These are phyloP conservation scores for Sporothrix euskadiensis DNA, from an alignment of 2,329 filamentous ascomycete genomes.

Conservation along the genomic window DNA sequence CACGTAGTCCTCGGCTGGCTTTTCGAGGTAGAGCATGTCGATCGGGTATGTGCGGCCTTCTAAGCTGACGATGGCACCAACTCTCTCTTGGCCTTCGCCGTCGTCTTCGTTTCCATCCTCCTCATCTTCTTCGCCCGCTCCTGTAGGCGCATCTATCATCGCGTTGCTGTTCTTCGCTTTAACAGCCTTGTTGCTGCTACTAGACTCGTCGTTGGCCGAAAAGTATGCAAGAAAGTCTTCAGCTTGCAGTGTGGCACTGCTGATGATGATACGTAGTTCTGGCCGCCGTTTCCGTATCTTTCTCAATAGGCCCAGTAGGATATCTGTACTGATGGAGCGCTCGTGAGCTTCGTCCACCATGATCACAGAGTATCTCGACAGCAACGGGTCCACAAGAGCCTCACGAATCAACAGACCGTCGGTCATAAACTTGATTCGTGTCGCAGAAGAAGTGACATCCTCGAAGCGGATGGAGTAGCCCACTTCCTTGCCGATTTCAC, in stretches of 20 bases:
- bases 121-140: conserved; percentile 12
- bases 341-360: conserved; percentile 99
- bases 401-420: conserved; percentile 90
- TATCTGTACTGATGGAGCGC: conserved; percentile 86
- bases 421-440: conserved; percentile 91
- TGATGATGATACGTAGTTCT: conserved; percentile 84
- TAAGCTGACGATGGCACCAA: conserved; percentile 71
- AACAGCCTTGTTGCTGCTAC: conserved; percentile 30
- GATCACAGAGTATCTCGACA: conserved; percentile 90
- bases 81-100: conserved; percentile 38
- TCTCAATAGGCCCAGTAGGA: conserved; percentile 84
- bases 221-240: conserved; percentile 86
- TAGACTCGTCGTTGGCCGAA: conserved; percentile 44
- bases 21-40: conserved; percentile 77
- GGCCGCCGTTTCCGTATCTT: conserved; percentile 80
- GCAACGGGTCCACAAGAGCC: conserved; percentile 85
- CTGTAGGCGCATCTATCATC: conserved; percentile 1
- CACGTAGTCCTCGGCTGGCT: conserved; percentile 81
- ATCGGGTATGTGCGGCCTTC: conserved; percentile 89
- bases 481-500: conserved; percentile 83
- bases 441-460: conserved; percentile 81
- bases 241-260: conserved; percentile 89
- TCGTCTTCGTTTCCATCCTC: conserved; percentile 30
- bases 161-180: background rate
- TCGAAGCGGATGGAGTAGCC: conserved; percentile 94